Percentiles rank a stretch among this genome's conserved stretches.
Evolutionary conservation across 768 basidiomycete species (phyloP).

Genomic region (Ramaria rubella): DNA sequence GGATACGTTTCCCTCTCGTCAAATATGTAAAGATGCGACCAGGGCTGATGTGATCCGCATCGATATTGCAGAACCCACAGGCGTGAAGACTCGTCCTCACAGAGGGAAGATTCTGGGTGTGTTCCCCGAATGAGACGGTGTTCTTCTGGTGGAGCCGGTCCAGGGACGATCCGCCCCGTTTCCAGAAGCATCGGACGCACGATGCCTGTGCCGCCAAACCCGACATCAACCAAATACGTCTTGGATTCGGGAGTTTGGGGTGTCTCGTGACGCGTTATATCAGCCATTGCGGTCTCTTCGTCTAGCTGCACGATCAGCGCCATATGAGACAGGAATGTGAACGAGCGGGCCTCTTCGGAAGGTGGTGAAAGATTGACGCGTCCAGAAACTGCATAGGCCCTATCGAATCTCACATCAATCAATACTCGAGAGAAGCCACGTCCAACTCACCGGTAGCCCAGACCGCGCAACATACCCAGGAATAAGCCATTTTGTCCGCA

Average conservation of each 20-base stretch:
- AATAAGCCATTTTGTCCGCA: slow-evolving; percentile 13
- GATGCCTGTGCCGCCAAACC: slow-evolving; percentile 13
- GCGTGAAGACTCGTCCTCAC: neutral
- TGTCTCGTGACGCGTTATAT: neutral
- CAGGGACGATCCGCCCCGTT: neutral
- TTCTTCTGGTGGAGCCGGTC: slow-evolving; percentile 8
- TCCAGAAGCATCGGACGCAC: slow-evolving; percentile 12
- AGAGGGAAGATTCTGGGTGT: neutral
- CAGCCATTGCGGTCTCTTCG: neutral
- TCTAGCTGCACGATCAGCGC: neutral
- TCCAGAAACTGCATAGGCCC: neutral
- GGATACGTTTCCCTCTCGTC: neutral
- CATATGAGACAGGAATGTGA: neutral
- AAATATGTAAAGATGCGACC: slow-evolving; percentile 2
- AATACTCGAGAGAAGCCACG: neutral
- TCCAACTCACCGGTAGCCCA: slow-evolving; percentile 12
- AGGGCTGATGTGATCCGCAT: slow-evolving; percentile 6
- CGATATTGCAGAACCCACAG: slow-evolving; percentile 3
- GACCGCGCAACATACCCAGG: slow-evolving; percentile 11
- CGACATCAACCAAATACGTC: slow-evolving; percentile 15
- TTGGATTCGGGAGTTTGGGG: neutral
- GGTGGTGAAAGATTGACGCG: neutral
- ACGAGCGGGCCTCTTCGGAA: neutral
- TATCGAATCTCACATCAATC: neutral
- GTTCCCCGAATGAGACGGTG: slow-evolving; percentile 9